These are phyloP conservation scores for Candida pini DNA, from an alignment of 805 yeast genomes.

Conservation along the genomic window DNA sequence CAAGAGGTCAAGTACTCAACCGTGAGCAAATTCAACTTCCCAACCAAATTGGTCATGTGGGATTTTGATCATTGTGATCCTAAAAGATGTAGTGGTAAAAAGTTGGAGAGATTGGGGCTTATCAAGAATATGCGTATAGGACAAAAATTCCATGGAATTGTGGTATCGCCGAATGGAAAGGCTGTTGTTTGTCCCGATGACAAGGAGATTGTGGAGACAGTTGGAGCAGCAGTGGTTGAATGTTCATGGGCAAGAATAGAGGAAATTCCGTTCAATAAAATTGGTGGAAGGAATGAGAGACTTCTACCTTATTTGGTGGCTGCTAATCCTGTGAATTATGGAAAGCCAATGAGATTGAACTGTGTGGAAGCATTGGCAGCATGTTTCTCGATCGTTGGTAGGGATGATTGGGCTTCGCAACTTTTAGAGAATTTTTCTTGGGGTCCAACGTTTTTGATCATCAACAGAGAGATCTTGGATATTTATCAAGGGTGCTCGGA, in stretches of 20 bases:
- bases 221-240: slow-evolving; percentile 97
- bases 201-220: slow-evolving; percentile 61
- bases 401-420: slow-evolving; percentile 78
- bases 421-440: slow-evolving; percentile 79
- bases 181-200: slow-evolving; percentile 89
- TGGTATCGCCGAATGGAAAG: slow-evolving; percentile 91
- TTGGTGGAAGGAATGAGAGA: slow-evolving; percentile 87
- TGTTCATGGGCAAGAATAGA: slow-evolving; percentile 98
- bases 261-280: slow-evolving; percentile 89
- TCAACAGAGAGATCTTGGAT: slow-evolving; percentile 73
- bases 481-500: slow-evolving; percentile 79
- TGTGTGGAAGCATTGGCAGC: slow-evolving; percentile 98
- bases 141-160: slow-evolving; percentile 84
- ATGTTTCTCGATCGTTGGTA: slow-evolving; percentile 91
- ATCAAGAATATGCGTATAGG: slow-evolving; percentile 81
- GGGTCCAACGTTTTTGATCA: slow-evolving; percentile 84
- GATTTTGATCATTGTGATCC: slow-evolving; percentile 99
- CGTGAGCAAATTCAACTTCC: slow-evolving; percentile 40
- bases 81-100: slow-evolving; percentile 93
- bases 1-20: slow-evolving; percentile 24
- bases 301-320: slow-evolving; percentile 89
- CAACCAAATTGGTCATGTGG: slow-evolving; percentile 95
- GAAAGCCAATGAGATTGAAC: slow-evolving; percentile 90
- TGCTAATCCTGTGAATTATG: slow-evolving; percentile 95
- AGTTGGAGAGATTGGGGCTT: slow-evolving; percentile 80